Base-by-base conservation (phyloP, 2,329 filamentous ascomycete genomes). In the Cladosporium sp. region DNA sequence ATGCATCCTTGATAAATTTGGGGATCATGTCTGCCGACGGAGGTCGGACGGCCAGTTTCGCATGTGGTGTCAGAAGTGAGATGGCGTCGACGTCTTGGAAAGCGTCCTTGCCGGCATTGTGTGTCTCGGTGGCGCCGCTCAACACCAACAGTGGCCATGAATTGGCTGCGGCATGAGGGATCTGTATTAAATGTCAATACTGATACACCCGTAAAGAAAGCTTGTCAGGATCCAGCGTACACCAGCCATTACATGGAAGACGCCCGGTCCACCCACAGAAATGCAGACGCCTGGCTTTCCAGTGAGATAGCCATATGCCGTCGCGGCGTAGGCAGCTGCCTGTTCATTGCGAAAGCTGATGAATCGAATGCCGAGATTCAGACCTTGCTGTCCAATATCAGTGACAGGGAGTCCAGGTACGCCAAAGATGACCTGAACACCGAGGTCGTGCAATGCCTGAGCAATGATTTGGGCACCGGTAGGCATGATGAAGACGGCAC, bases 281-380 rank as follows among this genome's bases (percentile, higher is more conserved):
- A 82, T 68, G 61, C 78, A 81, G 9, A 82, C 75, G 3, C 78
- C 80, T 3, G 78, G 78, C 51, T 64, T 72, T 16, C 78, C 78
- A 3, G 77, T 81, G 58, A 82, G 69, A 58, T 80, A 82, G 11
- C 78, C 79, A 72, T 82, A 81, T 5, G 76, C 76, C 44, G 75
- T 78, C 3, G 79, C 78, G 9, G 79, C 79, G 70, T 82, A 82
- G 57, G 74, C 75, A 32, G 76, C 77, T 9, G 79, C 77, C 63
- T 83, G 79, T 58, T 83, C 79, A 57, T 82, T 82, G 31, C 79
- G 69, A 58, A 81, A 82, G 22, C 74, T 78, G 48, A 82, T 75
- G 64, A 81, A 82, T 31, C 77, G 72, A 56, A 82, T 80, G 1
- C 79, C 79, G 40, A 80, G 66, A 48, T 76, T 74, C 61, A 81